A percentile compares a stretch with the other conserved stretches of the same genome.
phyloP scores from a whole-genome alignment of 2,329 filamentous ascomycete species.

The Cylindrodendrum hubeiense region DNA sequence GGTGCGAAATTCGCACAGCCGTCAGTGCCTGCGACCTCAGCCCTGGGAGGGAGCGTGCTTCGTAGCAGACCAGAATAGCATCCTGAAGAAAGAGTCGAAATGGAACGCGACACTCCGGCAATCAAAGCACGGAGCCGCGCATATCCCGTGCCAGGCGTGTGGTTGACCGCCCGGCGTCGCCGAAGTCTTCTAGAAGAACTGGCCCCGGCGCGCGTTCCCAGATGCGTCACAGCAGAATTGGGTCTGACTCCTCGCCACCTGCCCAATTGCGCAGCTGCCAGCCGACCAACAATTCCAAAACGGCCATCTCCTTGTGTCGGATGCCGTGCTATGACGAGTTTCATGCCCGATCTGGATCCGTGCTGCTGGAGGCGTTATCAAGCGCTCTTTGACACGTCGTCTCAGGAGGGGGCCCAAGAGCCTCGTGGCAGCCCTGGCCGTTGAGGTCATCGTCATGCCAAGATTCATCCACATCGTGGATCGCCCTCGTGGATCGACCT shows the following conservation, averaged over 20 bases:
- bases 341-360: conserved; percentile 3
- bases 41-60: not conserved
- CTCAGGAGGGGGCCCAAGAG: conserved; percentile 1
- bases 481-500: not conserved
- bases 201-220: conserved; percentile 2
- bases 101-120: not conserved
- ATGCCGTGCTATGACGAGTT: not conserved
- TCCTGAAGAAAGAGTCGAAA: not conserved
- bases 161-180: conserved; percentile 25
- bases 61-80: conserved; percentile 9
- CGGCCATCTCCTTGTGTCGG: not conserved
- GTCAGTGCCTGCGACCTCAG: not conserved
- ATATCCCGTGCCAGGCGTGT: conserved; percentile 3
- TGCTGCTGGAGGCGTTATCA: conserved; percentile 10
- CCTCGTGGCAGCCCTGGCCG: conserved; percentile 6
- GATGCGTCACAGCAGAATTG: not conserved
- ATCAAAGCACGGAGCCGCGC: conserved; percentile 21
- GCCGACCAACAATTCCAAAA: not conserved
- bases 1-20: not conserved
- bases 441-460: conserved; percentile 1
- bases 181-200: conserved; percentile 35
- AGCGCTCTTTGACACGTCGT: conserved; percentile 6
- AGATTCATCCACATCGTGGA: not conserved
- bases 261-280: too few species aligned
- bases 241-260: not conserved